Percentiles rank a stretch among this genome's conserved stretches.
Conservation (phyloP, 1,139 yeast species). For the Meyerozyma guilliermondii region DNA sequence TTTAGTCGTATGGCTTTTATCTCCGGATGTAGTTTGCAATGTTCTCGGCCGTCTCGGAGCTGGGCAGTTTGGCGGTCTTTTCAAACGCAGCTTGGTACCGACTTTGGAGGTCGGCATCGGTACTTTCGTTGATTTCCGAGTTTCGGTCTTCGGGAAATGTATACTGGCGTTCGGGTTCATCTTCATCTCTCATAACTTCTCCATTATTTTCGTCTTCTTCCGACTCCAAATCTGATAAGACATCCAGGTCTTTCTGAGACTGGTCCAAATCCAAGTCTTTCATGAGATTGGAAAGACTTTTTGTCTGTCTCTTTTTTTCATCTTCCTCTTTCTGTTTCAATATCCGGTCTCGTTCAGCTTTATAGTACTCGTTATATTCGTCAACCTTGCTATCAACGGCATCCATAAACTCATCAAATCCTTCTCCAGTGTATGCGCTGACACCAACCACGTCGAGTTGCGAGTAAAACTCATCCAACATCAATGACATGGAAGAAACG, state of each 20-base stretch:
- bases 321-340: constrained; percentile 71
- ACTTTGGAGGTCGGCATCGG: constrained; percentile 55
- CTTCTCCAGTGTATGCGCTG: constrained; percentile 87
- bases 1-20: constrained; percentile 2
- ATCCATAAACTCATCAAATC: constrained; percentile 82
- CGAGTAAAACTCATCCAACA: constrained; percentile 94
- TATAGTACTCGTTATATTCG: constrained; percentile 80
- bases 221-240: constrained; percentile 49
- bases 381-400: constrained; percentile 84
- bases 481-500: constrained; percentile 89
- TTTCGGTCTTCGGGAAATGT: constrained; percentile 69
- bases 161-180: constrained; percentile 64
- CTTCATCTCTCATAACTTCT: constrained; percentile 58
- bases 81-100: constrained; percentile 73
- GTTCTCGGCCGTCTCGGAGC: constrained; percentile 63
- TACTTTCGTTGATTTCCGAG: constrained; percentile 50
- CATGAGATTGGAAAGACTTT: constrained; percentile 68
- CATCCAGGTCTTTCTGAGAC: constrained; percentile 50
- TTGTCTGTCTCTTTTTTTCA: constrained; percentile 68
- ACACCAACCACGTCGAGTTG: constrained; percentile 90
- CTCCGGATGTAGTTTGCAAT: constrained; percentile 57
- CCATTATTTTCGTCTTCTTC: constrained; percentile 61
- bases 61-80: constrained; percentile 54
- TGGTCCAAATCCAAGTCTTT: constrained; percentile 65
- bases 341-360: constrained; percentile 81